These are phyloP conservation scores for Cucurbita ficifolia DNA, from an alignment of 306 rosid genomes.

Conservation along the genomic window DNA sequence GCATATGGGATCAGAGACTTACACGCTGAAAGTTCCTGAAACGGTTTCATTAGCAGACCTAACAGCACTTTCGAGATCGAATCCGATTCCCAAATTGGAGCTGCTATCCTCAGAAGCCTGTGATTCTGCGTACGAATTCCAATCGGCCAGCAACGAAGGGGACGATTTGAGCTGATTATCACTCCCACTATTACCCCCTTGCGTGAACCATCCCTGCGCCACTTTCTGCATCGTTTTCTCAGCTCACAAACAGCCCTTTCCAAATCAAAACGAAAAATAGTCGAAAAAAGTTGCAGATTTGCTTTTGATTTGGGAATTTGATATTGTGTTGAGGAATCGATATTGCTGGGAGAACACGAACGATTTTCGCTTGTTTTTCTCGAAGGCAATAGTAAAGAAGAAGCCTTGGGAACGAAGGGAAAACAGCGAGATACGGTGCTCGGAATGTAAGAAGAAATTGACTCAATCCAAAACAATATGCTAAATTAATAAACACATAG, in stretches of 20 bases:
- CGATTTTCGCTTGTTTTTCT: too few relatives aligned
- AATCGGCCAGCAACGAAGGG: constrained; percentile 57
- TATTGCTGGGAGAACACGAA: too few relatives aligned
- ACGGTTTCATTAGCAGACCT: constrained; percentile 84
- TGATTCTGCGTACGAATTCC: constrained; percentile 73
- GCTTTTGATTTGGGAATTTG: too few relatives aligned
- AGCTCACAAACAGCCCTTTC: constrained; percentile 2
- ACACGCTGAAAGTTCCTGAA: constrained; percentile 78
- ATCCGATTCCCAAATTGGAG: constrained; percentile 29
- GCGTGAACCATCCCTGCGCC: constrained; percentile 85
- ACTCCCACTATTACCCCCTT: constrained; percentile 9
- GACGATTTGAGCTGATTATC: constrained; percentile 30
- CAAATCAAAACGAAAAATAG: background rate
- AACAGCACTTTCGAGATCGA: constrained; percentile 87
- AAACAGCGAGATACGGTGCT: too few relatives aligned
- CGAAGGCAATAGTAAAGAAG: background rate
- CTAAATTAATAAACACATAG: too few relatives aligned
- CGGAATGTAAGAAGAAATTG: too few relatives aligned
- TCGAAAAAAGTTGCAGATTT: background rate
- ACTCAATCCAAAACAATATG: too few relatives aligned
- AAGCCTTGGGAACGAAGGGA: too few relatives aligned
- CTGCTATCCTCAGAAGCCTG: constrained; percentile 31
- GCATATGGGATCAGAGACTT: constrained; percentile 17
- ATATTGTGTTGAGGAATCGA: too few relatives aligned
- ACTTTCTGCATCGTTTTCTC: constrained; percentile 45